Evolutionary conservation across 2,329 filamentous ascomycete species (phyloP).

Genomic region (Shiraia bambusicola): DNA sequence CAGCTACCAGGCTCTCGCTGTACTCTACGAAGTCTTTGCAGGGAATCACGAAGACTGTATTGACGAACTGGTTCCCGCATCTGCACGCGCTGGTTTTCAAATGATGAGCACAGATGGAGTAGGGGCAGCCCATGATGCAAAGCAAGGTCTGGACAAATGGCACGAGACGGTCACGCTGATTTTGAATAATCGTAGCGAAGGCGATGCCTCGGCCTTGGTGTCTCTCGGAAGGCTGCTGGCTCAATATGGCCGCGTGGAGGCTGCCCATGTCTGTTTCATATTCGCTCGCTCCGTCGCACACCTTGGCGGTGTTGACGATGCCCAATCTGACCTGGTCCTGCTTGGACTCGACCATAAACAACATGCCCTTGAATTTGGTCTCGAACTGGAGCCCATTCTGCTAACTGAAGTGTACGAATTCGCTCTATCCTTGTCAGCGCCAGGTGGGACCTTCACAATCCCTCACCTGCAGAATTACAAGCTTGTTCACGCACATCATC

Average conservation of each 20-base stretch:
- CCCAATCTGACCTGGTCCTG: conserved; percentile 74
- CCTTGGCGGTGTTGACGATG: conserved; percentile 82
- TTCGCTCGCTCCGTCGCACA: conserved; percentile 72
- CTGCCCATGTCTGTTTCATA: conserved; percentile 90
- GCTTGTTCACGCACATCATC: conserved; percentile 77
- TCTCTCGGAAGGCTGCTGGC: conserved; percentile 80
- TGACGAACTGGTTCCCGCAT: conserved; percentile 90
- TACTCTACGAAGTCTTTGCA: conserved; percentile 89
- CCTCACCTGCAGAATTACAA: conserved; percentile 92
- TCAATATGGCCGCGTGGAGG: conserved; percentile 84
- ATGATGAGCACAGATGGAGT: conserved; percentile 71
- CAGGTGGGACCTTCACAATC: conserved; percentile 55
- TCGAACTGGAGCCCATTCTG: conserved; percentile 82
- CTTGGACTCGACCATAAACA: conserved; percentile 80
- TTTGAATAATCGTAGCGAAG: conserved; percentile 80
- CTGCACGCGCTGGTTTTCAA: conserved; percentile 87
- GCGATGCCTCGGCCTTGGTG: conserved; percentile 75
- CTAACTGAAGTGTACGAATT: conserved; percentile 97
- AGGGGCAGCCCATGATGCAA: conserved; percentile 66
- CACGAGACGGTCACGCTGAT: conserved; percentile 84
- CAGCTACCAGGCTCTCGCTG: conserved; percentile 83
- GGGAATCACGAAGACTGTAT: conserved; percentile 93
- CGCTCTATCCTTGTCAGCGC: conserved; percentile 70
- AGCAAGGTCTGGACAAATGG: conserved; percentile 91
- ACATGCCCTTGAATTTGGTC: conserved; percentile 69